Percentiles rank a stretch among this genome's conserved stretches.
Conservation (phyloP, 257 asterid genomes). For the Rubia yunnanensis region DNA sequence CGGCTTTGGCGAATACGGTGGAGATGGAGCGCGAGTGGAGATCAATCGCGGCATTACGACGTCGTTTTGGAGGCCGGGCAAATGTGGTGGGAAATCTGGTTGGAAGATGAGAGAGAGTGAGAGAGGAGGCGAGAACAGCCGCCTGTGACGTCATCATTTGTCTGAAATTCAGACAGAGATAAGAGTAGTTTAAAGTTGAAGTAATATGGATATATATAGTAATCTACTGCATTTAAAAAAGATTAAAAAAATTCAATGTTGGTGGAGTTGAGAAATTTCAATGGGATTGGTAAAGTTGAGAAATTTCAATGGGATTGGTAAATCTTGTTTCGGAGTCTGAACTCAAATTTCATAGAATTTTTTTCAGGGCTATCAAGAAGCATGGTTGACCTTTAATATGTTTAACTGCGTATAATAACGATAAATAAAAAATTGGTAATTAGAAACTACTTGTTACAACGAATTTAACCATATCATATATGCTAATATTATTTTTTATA, state of each 20-base stretch:
- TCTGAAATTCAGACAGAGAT: not conserved
- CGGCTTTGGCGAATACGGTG: conserved; percentile 41
- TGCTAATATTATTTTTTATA: too few species aligned
- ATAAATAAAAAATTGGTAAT: too few species aligned
- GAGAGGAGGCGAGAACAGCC: conserved; percentile 52
- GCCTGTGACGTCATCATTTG: conserved; percentile 33
- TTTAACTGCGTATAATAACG: too few species aligned
- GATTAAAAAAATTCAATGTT: too few species aligned
- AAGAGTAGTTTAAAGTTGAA: not conserved
- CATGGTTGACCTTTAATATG: too few species aligned
- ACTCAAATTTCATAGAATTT: too few species aligned
- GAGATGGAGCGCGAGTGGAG: conserved; percentile 15
- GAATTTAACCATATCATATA: too few species aligned
- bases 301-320: not conserved
- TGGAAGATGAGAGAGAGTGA: conserved; percentile 17
- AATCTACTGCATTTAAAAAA: too few species aligned
- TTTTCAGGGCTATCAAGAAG: too few species aligned
- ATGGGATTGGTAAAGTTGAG: not conserved
- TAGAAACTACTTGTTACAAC: too few species aligned
- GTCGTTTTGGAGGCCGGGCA: conserved; percentile 17
- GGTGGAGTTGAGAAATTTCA: not conserved
- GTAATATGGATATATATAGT: not conserved
- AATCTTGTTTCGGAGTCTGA: too few species aligned
- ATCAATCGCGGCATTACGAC: conserved; percentile 21
- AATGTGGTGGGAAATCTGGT: conserved; percentile 6